Conservation (phyloP, 2,329 filamentous ascomycete genomes). For the Chrysosporium queenslandicum region DNA sequence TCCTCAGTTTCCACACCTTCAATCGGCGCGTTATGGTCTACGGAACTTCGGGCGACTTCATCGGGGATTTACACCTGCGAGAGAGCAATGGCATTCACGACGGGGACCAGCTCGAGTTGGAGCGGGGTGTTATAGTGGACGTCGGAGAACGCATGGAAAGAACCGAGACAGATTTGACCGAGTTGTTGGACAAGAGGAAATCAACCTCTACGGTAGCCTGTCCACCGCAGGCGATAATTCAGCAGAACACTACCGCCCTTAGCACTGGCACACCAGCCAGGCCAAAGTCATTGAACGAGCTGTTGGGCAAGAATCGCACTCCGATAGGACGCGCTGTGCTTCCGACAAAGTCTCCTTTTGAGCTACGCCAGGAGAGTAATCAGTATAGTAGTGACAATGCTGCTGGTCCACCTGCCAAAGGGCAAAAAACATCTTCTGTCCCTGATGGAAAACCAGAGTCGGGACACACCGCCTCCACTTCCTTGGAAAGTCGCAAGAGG, state of each 20-base stretch:
- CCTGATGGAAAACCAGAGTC: neutral
- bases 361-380: slow-evolving; percentile 39
- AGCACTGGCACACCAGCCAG: slow-evolving; percentile 27
- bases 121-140: slow-evolving; percentile 68
- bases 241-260: slow-evolving; percentile 38
- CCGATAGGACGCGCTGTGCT: slow-evolving; percentile 52
- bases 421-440: slow-evolving; percentile 7
- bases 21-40: slow-evolving; percentile 88
- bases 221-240: slow-evolving; percentile 24
- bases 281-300: slow-evolving; percentile 50
- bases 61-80: slow-evolving; percentile 78
- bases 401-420: slow-evolving; percentile 10
- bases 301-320: slow-evolving; percentile 56
- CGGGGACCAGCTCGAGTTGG: slow-evolving; percentile 71
- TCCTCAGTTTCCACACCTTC: slow-evolving; percentile 78
- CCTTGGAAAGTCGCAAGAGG: neutral
- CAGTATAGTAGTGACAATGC: neutral
- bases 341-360: slow-evolving; percentile 55
- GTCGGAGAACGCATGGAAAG: slow-evolving; percentile 65
- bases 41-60: slow-evolving; percentile 65
- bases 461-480: neutral
- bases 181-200: slow-evolving; percentile 61
- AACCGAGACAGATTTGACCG: slow-evolving; percentile 66
- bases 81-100: slow-evolving; percentile 59
- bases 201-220: slow-evolving; percentile 20